phyloP scores from a whole-genome alignment of 2,329 filamentous ascomycete genomes.

The Aspergillus nomiae region DNA sequence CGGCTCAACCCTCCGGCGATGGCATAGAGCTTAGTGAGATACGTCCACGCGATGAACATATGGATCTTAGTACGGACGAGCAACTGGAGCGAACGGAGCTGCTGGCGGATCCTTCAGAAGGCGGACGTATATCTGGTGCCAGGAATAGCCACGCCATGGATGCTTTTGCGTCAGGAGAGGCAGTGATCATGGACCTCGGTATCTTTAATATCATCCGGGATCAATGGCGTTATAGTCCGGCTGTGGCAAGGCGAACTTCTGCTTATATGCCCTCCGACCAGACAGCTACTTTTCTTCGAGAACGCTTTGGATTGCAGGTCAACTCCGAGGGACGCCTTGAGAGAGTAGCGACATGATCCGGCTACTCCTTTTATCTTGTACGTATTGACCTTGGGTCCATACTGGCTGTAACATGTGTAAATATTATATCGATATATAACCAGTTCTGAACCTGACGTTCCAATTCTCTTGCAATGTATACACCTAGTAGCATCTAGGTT shows the following conservation, averaged over 20 bases:
- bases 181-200: slow-evolving; percentile 41
- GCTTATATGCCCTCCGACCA: slow-evolving; percentile 35
- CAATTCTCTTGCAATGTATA: neutral
- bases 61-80: slow-evolving; percentile 18
- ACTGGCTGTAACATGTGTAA: slow-evolving; percentile 6
- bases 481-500: neutral
- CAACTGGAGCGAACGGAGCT: slow-evolving; percentile 33
- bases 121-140: slow-evolving; percentile 14
- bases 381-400: neutral
- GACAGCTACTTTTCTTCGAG: slow-evolving; percentile 39
- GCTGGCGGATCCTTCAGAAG: slow-evolving; percentile 37
- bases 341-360: slow-evolving; percentile 27
- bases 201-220: slow-evolving; percentile 38
- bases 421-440: slow-evolving; percentile 9
- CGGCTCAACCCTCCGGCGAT: slow-evolving; percentile 35
- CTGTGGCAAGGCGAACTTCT: slow-evolving; percentile 23
- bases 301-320: slow-evolving; percentile 42
- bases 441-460: neutral
- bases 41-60: slow-evolving; percentile 22
- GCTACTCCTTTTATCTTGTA: neutral
- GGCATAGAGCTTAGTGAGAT: slow-evolving; percentile 46
- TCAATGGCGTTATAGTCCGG: slow-evolving; percentile 40
- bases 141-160: slow-evolving; percentile 41
- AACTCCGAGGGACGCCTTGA: slow-evolving; percentile 37
- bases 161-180: slow-evolving; percentile 38